Evolutionary conservation across 768 basidiomycete genomes (phyloP), one percentile per base, ranked within the genome.

Genomic region (Pleurotus djamor): DNA sequence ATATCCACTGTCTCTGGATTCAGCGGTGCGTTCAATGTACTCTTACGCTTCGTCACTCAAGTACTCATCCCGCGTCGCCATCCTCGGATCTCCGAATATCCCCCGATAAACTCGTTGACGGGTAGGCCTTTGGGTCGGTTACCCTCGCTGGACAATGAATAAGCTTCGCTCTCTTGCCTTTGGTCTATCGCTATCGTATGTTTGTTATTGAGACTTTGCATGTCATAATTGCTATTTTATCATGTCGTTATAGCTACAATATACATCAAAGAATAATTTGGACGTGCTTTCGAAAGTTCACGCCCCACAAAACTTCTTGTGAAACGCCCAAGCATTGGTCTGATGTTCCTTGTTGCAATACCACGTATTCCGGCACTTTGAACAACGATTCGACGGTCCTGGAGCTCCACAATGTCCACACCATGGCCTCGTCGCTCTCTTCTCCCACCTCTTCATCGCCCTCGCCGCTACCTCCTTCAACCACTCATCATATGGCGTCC

Each of bases 331-430:
- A 14, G 63, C 65, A 4, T 58, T 57, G 5, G n/a, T 47, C 43
- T 64, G 63, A 52, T 66, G 66, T 8, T 54, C 63, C 12, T 33
- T 44, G 35, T 63, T 50, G 58, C 66, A 67, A 38, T 66, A 66
- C 9, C 38, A 59, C 2, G 43, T 61, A 4, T 50, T 14, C 32
- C 48, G 28, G 44, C 65, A 67, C 16, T 36, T 32, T 14, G 56
- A 56, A 50, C 66, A 67, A 41, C 59, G 58, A 36, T 54, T 57
- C 21, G 49, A 44, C 3, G 52, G 60, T 35, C 63, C 66, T 2
- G 45, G 45, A 14, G 45, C 45, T 7, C 45, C 45, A 38, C 66
- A 67, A 54, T 63, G 63, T 4, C 59, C 61, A 41, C 65, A 68
- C 67, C 67, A 68, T 3, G 48, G 34, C 6, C 56, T 13, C 17